Base-by-base conservation (phyloP, 164 flowering plant species). In the Vitis labrusca region DNA sequence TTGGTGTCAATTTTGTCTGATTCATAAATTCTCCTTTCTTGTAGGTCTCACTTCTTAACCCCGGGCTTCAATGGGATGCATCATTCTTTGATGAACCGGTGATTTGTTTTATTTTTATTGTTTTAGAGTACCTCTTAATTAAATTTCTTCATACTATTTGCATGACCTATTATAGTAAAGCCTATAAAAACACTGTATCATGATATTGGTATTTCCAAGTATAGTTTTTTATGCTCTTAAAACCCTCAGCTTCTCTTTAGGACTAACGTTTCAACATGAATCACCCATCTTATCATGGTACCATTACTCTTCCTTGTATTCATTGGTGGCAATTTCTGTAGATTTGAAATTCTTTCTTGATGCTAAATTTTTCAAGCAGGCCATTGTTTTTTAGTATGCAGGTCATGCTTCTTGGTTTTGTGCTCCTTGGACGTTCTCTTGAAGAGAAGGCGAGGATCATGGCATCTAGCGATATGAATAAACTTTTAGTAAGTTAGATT, bases 401-500 rank as follows among this genome's bases (percentile, higher is more conserved):
- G 97, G 94, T 94, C 82, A 94, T 94, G 98, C 98, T 94, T 88
- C 94, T 94, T 83, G 98, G 97, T 70, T 94, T 94, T 66, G 91
- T 94, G 69, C 97, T 92, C 67, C 97, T 94, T 70, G 97, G 98
- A 32, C 98, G 98, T 73, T 88, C 97, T 75, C 79, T 94, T 32
- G 98, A 94, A 84, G 98, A 94, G 79, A 89, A 74, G 51, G 97
- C 97, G 19, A 89, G 97, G 80, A 77, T 94, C 27, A 81, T 66
- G 55, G 98, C 97, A 74, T 94, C 98, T 10, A 94, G 97, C 83
- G 93, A 94, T 77, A 94, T 94, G 98, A 94, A 91, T 79, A 93
- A 92, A 82, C 95, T 94, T 64, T 75, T 94, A 67, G 98, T 94
- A 82, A 84, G 94, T 85, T 19, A 50, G 15, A 63, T 53, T 55